Evolutionary conservation across 176 grass and related monocot species (phyloP).

Genomic region (Lolium multiflorum): DNA sequence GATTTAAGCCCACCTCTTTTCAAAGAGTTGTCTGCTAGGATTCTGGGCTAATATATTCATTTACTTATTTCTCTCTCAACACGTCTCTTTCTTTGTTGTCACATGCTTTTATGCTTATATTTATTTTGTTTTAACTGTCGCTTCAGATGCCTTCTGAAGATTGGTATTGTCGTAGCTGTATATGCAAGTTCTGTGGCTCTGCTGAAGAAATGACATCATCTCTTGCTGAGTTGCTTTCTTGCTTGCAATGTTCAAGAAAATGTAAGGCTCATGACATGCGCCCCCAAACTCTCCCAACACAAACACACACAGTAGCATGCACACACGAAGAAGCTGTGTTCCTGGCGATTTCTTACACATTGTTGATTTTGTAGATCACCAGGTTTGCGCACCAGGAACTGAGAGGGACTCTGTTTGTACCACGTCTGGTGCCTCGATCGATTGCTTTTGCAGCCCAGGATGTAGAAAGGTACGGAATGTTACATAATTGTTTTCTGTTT

Average conservation of each 20-base stretch:
- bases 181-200: conserved; percentile 86
- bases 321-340: not conserved
- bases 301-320: not conserved
- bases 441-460: conserved; percentile 72
- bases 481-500: conserved; percentile 17
- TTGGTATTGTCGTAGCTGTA: conserved; percentile 91
- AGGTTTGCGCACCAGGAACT: conserved; percentile 59
- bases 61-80: conserved; percentile 8
- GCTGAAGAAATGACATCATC: conserved; percentile 48
- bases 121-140: conserved; percentile 43
- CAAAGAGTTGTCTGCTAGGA: conserved; percentile 31
- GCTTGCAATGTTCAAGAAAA: conserved; percentile 85
- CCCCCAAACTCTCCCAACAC: not conserved
- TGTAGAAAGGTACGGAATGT: conserved; percentile 78
- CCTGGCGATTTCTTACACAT: conserved; percentile 36
- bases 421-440: conserved; percentile 29
- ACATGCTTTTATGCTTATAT: conserved; percentile 41
- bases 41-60: conserved; percentile 32
- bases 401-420: conserved; percentile 38
- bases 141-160: conserved; percentile 80
- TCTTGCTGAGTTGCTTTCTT: conserved; percentile 60
- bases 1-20: conserved; percentile 15
- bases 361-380: conserved; percentile 71
- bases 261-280: conserved; percentile 61
- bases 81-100: not conserved